Evolutionary conservation across 2,329 filamentous ascomycete species (phyloP), one percentile per base, ranked within the genome.

Genomic region (Alternaria brassicae): DNA sequence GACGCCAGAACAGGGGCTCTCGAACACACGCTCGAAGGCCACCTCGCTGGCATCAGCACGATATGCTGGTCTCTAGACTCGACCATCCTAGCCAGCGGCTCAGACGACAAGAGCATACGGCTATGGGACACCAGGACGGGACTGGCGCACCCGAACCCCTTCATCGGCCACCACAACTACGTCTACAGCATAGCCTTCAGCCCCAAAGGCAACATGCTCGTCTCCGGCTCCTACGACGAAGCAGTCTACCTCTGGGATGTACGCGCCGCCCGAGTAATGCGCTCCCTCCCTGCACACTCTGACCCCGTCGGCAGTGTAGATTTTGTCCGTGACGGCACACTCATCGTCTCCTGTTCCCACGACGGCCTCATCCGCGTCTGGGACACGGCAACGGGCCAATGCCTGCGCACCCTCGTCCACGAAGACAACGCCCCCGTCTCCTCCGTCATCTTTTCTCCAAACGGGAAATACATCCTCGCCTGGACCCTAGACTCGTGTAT

Each of bases 221-320:
- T 93, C 15, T 96, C 91, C 66, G 95, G 95, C 12, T 96, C 91
- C 65, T 98, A 97, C 79, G 95, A 99, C 68, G 95, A 99, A 81
- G 95, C 95, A 4, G 92, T 99, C 0, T 97, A 97, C 66, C 80
- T 99, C 5, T 99, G 95, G 95, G 95, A 99, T 77, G 91, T 98
- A 13, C 86, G 95, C 13, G 92, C 92, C 0, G 93, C 92, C 0
- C 84, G 90, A 21, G 83, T 95, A 32, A 97, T 99, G 93, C 87
- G 93, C 54, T 93, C 90, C 62, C 80, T 99, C 36, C 95, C 95
- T 1, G 95, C 95, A 2, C 95, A 99, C 72, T 96, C 92, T 27
- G 95, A 99, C 76, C 95, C 95, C 0, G 94, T 99, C 2, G 89
- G 90, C 55, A 93, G 93, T 0, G 94, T 99, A 9, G 94, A 97